Evolutionary conservation across 306 rosid species (phyloP).

Genomic region (Oxytropis ochrocephala): DNA sequence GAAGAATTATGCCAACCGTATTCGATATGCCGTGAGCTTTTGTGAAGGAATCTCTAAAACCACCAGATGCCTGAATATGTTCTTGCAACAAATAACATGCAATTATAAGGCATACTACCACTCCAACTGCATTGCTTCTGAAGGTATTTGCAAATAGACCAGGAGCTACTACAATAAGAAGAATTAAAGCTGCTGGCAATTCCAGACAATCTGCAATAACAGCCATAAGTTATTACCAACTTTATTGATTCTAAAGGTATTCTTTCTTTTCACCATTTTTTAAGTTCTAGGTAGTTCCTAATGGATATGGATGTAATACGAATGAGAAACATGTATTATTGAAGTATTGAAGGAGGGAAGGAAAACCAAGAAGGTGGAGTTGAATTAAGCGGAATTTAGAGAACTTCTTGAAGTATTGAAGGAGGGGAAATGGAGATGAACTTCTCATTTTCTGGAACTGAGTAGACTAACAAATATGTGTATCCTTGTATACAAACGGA

Average conservation of each 20-base stretch:
- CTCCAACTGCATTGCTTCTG: constrained; percentile 40
- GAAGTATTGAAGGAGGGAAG: too few relatives aligned
- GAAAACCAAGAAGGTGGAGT: too few relatives aligned
- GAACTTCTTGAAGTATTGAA: too few relatives aligned
- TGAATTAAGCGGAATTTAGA: too few relatives aligned
- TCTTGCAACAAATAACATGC: constrained; percentile 86
- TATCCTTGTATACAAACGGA: too few relatives aligned
- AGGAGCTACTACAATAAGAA: constrained; percentile 71
- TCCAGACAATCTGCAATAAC: constrained; percentile 75
- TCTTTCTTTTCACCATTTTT: neutral
- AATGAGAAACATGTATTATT: too few relatives aligned
- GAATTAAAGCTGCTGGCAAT: constrained; percentile 63
- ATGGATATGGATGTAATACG: too few relatives aligned
- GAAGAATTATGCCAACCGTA: constrained; percentile 59
- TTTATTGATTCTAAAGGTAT: too few relatives aligned
- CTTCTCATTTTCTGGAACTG: too few relatives aligned
- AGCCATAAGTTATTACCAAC: neutral
- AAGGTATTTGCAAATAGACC: constrained; percentile 43
- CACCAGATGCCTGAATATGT: constrained; percentile 88
- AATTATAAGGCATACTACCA: constrained; percentile 53
- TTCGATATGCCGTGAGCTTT: constrained; percentile 62
- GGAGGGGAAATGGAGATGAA: too few relatives aligned
- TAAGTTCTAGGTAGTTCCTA: neutral
- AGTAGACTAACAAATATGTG: too few relatives aligned
- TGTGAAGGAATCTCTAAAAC: constrained; percentile 78